A percentile compares a stretch with the other conserved stretches of the same genome.
Evolutionary conservation across 2,329 filamentous ascomycete species (phyloP).

Genomic region (Aureobasidium musti): DNA sequence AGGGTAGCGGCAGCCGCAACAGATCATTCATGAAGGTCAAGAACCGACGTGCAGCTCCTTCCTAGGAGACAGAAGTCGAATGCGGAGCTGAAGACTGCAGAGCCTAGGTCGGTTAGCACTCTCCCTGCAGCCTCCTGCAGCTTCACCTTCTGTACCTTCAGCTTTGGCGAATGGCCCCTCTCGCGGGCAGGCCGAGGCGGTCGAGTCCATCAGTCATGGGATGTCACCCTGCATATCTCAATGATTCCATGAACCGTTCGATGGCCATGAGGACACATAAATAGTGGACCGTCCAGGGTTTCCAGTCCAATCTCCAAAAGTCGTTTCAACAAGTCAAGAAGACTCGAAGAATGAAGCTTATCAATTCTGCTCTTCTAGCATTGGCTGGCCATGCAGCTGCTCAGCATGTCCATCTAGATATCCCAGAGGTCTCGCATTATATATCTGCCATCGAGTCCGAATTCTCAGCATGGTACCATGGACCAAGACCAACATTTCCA

Average conservation of each 20-base stretch:
- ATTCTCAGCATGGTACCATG: conserved; percentile 27
- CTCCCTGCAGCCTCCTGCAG: not conserved
- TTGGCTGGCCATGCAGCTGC: conserved; percentile 12
- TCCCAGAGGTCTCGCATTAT: conserved; percentile 31
- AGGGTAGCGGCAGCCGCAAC: no score
- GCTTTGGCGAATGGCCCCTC: not conserved
- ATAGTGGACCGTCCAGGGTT: not conserved
- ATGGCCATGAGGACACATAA: not conserved
- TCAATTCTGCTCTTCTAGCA: not conserved
- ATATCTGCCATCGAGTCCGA: conserved; percentile 25
- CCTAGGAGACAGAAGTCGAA: not conserved
- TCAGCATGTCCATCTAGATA: conserved; percentile 32
- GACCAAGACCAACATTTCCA: conserved; percentile 24
- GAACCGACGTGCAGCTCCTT: no score
- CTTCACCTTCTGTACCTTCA: not conserved
- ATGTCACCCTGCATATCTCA: not conserved
- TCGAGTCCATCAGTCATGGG: not conserved
- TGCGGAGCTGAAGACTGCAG: not conserved
- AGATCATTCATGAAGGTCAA: no score
- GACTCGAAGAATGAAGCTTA: not conserved
- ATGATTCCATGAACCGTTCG: not conserved
- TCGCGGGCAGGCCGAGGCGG: not conserved
- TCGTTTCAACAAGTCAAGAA: not conserved
- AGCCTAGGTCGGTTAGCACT: not conserved
- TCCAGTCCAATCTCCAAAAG: not conserved